phyloP scores from a whole-genome alignment of 768 basidiomycete species.

The Butyriboletus loyo region DNA sequence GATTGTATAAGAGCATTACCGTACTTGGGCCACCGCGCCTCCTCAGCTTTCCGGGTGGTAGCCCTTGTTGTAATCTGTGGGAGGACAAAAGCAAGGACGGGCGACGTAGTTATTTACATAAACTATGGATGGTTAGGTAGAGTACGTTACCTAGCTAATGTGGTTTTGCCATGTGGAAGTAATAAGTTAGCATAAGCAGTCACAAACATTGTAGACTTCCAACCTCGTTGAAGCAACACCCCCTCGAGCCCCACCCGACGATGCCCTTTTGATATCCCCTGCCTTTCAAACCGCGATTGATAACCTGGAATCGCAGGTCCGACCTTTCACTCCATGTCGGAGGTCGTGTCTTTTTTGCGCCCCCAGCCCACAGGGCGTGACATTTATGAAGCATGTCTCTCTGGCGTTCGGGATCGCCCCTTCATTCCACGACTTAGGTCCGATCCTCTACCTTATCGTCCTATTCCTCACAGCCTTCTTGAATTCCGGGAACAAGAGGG shows the following conservation, averaged over 20 bases:
- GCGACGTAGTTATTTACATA: constrained; percentile 28
- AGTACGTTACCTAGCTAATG: constrained; percentile 8
- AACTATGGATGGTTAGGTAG: constrained; percentile 23
- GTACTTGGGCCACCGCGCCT: constrained; percentile 16
- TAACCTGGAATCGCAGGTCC: constrained; percentile 18
- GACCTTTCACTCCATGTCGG: constrained; percentile 26
- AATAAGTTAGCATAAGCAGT: constrained; percentile 29
- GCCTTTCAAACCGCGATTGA: constrained; percentile 9
- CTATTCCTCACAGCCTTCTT: constrained; percentile 48
- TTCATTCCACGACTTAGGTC: constrained; percentile 59
- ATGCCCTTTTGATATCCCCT: constrained; percentile 28
- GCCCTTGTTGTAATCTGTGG: constrained; percentile 12
- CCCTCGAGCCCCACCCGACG: constrained; percentile 13
- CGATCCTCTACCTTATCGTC: constrained; percentile 42
- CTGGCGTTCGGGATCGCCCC: constrained; percentile 53
- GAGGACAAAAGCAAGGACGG: constrained; percentile 10
- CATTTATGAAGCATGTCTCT: constrained; percentile 49
- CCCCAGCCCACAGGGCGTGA: constrained; percentile 43
- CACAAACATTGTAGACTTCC: constrained; percentile 27
- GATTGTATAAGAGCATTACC: constrained; percentile 21
- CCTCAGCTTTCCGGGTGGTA: constrained; percentile 3
- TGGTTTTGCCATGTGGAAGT: constrained; percentile 19
- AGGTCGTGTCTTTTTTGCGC: constrained; percentile 18
- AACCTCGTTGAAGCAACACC: constrained; percentile 19
- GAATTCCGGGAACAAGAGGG: constrained; percentile 70